Conservation (phyloP, 805 yeast genomes). For the Zygoascus tannicola region DNA sequence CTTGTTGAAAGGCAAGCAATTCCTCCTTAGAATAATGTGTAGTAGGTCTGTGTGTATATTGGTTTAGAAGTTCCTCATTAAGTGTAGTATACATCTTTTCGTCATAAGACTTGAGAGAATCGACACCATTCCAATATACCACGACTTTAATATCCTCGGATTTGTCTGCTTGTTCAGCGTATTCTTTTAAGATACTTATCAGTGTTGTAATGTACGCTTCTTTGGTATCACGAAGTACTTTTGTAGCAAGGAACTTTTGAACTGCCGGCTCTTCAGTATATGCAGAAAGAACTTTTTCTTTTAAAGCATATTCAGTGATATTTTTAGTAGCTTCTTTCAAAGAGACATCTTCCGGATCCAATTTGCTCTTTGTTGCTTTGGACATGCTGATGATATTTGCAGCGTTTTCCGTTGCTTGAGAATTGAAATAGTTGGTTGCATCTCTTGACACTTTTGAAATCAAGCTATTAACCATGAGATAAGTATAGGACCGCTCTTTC, state of each 20-base stretch:
- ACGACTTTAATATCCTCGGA: constrained; percentile 11
- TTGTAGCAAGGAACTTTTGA: not conserved
- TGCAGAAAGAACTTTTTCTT: not conserved
- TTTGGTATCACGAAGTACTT: not conserved
- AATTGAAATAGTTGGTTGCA: too few species aligned
- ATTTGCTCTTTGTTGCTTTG: not conserved
- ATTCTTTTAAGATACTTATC: constrained; percentile 6
- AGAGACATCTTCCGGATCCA: not conserved
- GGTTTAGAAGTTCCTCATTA: constrained; percentile 20
- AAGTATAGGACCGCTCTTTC: not conserved
- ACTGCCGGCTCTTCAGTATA: not conserved
- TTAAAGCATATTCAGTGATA: not conserved
- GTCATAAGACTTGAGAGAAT: constrained; percentile 3
- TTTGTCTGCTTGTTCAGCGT: constrained; percentile 2
- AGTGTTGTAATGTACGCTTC: not conserved
- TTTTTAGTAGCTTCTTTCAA: not conserved
- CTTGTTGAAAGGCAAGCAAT: not conserved
- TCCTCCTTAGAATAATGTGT: not conserved
- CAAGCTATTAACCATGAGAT: not conserved
- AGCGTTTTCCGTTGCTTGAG: not conserved
- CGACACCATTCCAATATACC: constrained; percentile 19
- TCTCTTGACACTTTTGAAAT: not conserved
- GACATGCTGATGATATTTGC: not conserved
- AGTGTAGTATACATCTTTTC: constrained; percentile 8
- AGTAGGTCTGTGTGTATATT: constrained; percentile 2